phyloP scores from a whole-genome alignment of 192 early-diverging fungal genomes.

The Mortierella antarctica region DNA sequence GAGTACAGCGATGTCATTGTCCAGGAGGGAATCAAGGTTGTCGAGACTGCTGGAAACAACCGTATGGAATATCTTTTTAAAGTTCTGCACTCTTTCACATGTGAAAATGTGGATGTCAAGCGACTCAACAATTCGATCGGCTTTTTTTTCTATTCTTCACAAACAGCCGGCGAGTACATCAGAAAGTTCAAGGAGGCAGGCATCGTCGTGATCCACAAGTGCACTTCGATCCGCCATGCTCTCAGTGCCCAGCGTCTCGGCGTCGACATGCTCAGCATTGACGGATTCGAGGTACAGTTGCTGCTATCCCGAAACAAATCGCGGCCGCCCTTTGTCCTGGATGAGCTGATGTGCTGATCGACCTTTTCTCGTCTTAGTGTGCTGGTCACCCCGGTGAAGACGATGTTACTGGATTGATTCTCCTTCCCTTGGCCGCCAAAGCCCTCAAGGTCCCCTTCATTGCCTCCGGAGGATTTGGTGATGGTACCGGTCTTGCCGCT shows the following conservation, averaged over 20 bases:
- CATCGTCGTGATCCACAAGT: constrained; percentile 83
- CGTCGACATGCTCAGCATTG: constrained; percentile 80
- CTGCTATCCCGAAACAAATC: background rate
- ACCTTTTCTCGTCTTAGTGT: constrained; percentile 52
- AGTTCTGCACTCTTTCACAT: constrained; percentile 8
- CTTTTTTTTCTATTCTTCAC: background rate
- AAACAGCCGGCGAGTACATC: constrained; percentile 70
- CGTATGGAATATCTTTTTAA: constrained; percentile 56
- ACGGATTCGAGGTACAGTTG: constrained; percentile 73
- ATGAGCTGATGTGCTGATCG: background rate
- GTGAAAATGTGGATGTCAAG: constrained; percentile 1
- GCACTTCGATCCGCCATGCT: constrained; percentile 82
- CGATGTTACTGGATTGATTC: constrained; percentile 76
- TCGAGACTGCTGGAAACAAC: constrained; percentile 89
- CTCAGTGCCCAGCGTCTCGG: constrained; percentile 69
- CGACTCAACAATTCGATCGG: background rate
- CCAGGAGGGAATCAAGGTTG: constrained; percentile 81
- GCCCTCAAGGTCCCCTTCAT: constrained; percentile 77
- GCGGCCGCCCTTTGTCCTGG: background rate
- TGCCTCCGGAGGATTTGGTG: constrained; percentile 83
- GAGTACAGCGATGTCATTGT: constrained; percentile 80
- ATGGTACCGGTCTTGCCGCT: constrained; percentile 80
- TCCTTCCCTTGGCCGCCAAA: constrained; percentile 78
- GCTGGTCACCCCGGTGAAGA: constrained; percentile 89
- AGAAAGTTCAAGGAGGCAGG: constrained; percentile 79